Base-by-base conservation (phyloP, 352 stramenopile genomes). In the Globisporangium nunn region DNA sequence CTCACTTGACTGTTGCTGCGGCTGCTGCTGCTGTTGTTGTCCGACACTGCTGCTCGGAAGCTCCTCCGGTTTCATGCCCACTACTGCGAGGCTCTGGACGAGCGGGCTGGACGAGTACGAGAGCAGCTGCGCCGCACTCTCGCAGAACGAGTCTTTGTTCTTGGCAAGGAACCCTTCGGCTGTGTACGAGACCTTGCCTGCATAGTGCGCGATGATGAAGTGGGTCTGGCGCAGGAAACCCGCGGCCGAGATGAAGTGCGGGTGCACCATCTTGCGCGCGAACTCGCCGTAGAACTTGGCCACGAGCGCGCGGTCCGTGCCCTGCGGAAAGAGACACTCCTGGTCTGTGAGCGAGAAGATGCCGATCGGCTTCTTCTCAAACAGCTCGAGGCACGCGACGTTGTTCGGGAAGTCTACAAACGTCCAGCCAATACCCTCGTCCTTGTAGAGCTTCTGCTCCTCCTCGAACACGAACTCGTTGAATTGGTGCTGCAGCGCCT, bases 401-500 rank as follows among this genome's bases (percentile, higher is more conserved):
- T 96, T 96, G 64, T 91, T 83, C 1, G 83, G 81, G 48, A 91
- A 93, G 41, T 88, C 80, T 30, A 94, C 78, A 30, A 88, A 84
- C 29, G 59, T 68, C 72, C 78, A 91, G 35, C 61, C 59, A 47
- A 97, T 94, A 7, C 71, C 79, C 52, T 97, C 87, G 6, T 81
- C 68, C 12, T 69, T 61, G 63, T 95, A 91, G 50, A 93, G 56
- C 30, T 73, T 65, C 60, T 96, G 83, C 63, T 96, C 85, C 8
- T 95, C 69, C 49, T 96, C 95, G 50, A 99, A 98, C 35, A 98
- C 88, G 61, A 93, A 92, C 68, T 82, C 66, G 54, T 94, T 96
- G 67, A 96, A 96, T 62, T 96, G 86, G 46, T 91, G 76, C 61
- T 96, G 86, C 17, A 96, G 69, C 45, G 79, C 72, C 59, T 96